Percentiles rank a stretch among this genome's conserved stretches.
These are phyloP conservation scores for Umbilicus rupestris DNA, from an alignment of 164 flowering plant species.

Conservation along the genomic window DNA sequence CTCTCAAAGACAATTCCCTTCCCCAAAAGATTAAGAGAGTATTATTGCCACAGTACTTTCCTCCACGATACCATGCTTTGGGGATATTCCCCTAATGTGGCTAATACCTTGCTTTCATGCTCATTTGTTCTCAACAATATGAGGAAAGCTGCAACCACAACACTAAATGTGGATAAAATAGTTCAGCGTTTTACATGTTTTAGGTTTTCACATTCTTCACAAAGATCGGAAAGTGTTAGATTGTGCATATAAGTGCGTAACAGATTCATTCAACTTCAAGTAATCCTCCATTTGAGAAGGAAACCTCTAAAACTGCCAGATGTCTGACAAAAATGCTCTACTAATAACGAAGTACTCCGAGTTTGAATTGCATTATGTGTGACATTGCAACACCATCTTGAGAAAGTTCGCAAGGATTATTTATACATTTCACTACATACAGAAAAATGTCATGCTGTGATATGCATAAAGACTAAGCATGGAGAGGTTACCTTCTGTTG, in stretches of 20 bases:
- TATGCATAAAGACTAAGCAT: background rate
- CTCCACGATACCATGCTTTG: too few species aligned
- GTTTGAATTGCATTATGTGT: background rate
- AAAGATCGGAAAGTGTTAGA: background rate
- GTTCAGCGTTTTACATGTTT: background rate
- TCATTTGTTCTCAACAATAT: too few species aligned
- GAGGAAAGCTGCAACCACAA: too few species aligned
- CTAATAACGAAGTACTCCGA: background rate
- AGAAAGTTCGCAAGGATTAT: background rate
- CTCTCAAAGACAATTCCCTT: too few species aligned
- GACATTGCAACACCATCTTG: background rate
- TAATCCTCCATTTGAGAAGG: background rate
- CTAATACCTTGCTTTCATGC: too few species aligned
- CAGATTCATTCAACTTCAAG: background rate
- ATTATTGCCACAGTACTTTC: too few species aligned
- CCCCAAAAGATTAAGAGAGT: too few species aligned
- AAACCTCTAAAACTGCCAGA: background rate
- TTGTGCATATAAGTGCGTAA: background rate
- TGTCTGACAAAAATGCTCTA: background rate
- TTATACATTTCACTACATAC: background rate
- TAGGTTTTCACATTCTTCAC: background rate
- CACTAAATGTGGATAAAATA: too few species aligned
- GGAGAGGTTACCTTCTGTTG: slow-evolving; percentile 60
- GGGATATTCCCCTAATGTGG: too few species aligned
- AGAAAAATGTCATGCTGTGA: background rate